Evolutionary conservation across 371 early-diverging fungal genomes (phyloP).

Genomic region (Mortierella sp.): DNA sequence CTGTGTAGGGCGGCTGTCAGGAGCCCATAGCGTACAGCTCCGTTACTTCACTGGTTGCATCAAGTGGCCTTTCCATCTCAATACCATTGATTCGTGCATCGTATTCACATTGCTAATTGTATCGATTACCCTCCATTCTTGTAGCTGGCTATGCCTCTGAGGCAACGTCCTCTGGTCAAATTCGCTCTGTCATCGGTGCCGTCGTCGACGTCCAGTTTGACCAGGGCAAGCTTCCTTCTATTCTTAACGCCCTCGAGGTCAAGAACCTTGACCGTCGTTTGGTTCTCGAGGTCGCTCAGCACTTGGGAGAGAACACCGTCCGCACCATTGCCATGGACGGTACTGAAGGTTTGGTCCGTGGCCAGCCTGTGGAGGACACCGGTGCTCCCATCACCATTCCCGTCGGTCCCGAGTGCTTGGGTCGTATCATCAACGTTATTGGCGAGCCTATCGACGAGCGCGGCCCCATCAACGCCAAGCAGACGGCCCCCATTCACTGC

Average conservation of each 20-base stretch:
- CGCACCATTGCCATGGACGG: slow-evolving; percentile 99
- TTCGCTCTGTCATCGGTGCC: slow-evolving; percentile 96
- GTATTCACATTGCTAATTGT: too few relatives aligned
- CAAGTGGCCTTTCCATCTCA: too few relatives aligned
- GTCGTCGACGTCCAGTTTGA: slow-evolving; percentile 98
- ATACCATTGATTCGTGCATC: too few relatives aligned
- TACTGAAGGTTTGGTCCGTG: slow-evolving; percentile 94
- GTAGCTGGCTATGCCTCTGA: slow-evolving; percentile 61
- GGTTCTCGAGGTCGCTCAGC: slow-evolving; percentile 97
- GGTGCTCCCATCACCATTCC: slow-evolving; percentile 95
- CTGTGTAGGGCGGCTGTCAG: too few relatives aligned
- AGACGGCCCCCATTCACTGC: slow-evolving; percentile 90
- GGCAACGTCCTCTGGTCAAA: slow-evolving; percentile 63
- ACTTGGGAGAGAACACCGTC: slow-evolving; percentile 98
- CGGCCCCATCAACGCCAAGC: slow-evolving; percentile 95
- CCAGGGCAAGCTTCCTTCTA: slow-evolving; percentile 91
- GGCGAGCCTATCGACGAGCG: slow-evolving; percentile 99
- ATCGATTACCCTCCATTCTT: not conserved
- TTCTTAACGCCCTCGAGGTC: slow-evolving; percentile 97
- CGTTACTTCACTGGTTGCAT: too few relatives aligned
- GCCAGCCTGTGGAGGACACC: slow-evolving; percentile 94
- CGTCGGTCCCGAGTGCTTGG: slow-evolving; percentile 95
- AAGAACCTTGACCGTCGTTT: slow-evolving; percentile 86
- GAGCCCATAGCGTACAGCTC: too few relatives aligned
- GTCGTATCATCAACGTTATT: slow-evolving; percentile 98